Conservation (phyloP, 768 basidiomycete species). For the Gautieria morchelliformis region DNA sequence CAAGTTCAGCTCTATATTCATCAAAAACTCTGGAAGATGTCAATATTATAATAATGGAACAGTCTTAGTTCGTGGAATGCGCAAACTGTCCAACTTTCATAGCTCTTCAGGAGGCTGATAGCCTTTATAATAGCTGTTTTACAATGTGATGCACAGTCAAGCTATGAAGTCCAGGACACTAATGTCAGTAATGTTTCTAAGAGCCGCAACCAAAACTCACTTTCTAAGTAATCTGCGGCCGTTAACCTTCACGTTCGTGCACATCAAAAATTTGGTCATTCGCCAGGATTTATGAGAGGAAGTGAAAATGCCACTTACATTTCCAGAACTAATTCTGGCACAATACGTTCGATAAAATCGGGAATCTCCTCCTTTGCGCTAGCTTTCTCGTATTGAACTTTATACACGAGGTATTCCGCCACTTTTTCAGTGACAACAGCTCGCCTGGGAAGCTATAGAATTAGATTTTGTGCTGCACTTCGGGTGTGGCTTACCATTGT, state of each 20-base stretch:
- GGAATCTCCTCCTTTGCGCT: conserved; percentile 73
- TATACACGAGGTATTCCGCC: conserved; percentile 84
- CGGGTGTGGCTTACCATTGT: neutral
- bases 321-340: conserved; percentile 82
- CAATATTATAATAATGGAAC: neutral
- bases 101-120: no score
- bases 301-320: conserved; percentile 47
- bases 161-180: neutral
- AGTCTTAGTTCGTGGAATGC: neutral
- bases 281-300: neutral
- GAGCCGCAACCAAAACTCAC: neutral
- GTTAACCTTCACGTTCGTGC: conserved; percentile 16
- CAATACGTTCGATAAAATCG: conserved; percentile 76
- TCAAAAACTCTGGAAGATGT: neutral
- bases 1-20: neutral
- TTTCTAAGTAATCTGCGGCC: conserved; percentile 25
- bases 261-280: neutral
- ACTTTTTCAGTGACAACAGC: conserved; percentile 73
- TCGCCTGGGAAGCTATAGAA: conserved; percentile 21
- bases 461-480: neutral
- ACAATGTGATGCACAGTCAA: conserved; percentile 28
- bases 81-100: neutral
- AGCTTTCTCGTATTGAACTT: conserved; percentile 62
- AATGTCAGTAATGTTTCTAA: neutral
- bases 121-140: no score